Evolutionary conservation across 108 stramenopile species (phyloP).

Genomic region (Skeletonema menzelii): DNA sequence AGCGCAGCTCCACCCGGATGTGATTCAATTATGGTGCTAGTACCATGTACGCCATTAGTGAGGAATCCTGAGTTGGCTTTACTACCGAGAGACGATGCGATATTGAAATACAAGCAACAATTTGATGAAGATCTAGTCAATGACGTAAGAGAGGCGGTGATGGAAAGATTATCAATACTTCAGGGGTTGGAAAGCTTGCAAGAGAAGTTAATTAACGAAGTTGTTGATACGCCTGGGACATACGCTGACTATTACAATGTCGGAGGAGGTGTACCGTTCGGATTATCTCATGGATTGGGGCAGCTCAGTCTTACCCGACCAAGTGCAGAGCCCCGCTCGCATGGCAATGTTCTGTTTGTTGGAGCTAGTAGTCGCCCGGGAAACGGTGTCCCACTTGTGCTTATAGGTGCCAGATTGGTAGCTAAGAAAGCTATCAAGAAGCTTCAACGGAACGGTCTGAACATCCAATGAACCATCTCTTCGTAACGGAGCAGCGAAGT

Average conservation of each 20-base stretch:
- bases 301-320: conserved; percentile 75
- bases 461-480: conserved; percentile 1
- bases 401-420: conserved; percentile 78
- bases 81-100: conserved; percentile 54
- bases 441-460: not conserved
- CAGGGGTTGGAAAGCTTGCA: conserved; percentile 43
- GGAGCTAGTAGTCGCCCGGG: conserved; percentile 91
- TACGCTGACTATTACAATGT: conserved; percentile 79
- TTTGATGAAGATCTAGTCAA: conserved; percentile 53
- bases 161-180: conserved; percentile 56
- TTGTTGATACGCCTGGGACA: conserved; percentile 72
- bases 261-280: conserved; percentile 81
- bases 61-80: conserved; percentile 44
- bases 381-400: conserved; percentile 91
- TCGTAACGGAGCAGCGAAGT: not conserved
- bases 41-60: conserved; percentile 62
- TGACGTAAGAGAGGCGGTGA: conserved; percentile 50
- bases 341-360: conserved; percentile 72
- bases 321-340: conserved; percentile 32
- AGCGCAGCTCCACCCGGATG: conserved; percentile 71
- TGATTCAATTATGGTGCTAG: conserved; percentile 88
- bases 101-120: conserved; percentile 61
- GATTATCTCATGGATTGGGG: conserved; percentile 74
- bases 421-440: conserved; percentile 48
- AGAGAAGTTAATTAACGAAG: conserved; percentile 64